Percentiles rank a stretch among this genome's conserved stretches.
phyloP scores from a whole-genome alignment of 2,329 filamentous ascomycete species.

The Setomelanomma holmii region DNA sequence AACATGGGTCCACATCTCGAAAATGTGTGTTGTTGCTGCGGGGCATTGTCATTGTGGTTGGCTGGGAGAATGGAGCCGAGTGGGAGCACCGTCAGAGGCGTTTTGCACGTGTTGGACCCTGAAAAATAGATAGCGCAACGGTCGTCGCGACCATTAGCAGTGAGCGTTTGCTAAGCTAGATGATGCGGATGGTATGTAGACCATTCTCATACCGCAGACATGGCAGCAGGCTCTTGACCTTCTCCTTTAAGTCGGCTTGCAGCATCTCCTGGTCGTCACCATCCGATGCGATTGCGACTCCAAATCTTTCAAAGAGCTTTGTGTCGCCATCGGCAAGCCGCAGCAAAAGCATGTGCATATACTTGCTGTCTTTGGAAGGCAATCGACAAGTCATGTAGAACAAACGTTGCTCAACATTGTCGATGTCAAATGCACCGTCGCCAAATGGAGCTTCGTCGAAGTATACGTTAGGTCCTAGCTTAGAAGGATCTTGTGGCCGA shows the following conservation, averaged over 20 bases:
- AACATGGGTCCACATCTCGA: not conserved
- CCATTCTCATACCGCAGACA: conserved; percentile 18
- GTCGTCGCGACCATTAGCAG: no score
- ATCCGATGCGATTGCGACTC: not conserved
- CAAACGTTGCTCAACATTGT: not conserved
- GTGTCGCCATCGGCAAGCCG: not conserved
- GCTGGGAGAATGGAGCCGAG: not conserved
- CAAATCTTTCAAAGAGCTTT: not conserved
- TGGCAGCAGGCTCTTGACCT: conserved; percentile 11
- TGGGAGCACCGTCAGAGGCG: not conserved
- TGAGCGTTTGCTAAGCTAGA: not conserved
- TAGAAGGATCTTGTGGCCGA: not conserved
- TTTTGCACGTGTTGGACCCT: not conserved
- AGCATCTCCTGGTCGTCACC: not conserved
- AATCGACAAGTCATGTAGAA: not conserved
- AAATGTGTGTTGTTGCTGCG: not conserved
- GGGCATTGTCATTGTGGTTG: not conserved
- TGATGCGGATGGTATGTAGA: conserved; percentile 15
- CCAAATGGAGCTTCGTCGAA: not conserved
- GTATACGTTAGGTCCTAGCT: not conserved
- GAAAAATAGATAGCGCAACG: no score
- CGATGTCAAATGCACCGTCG: not conserved
- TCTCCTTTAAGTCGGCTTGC: conserved; percentile 8
- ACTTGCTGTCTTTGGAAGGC: not conserved
- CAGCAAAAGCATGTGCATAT: not conserved